Conservation (phyloP, 2,329 filamentous ascomycete species). For the Alternaria ethzedia region DNA sequence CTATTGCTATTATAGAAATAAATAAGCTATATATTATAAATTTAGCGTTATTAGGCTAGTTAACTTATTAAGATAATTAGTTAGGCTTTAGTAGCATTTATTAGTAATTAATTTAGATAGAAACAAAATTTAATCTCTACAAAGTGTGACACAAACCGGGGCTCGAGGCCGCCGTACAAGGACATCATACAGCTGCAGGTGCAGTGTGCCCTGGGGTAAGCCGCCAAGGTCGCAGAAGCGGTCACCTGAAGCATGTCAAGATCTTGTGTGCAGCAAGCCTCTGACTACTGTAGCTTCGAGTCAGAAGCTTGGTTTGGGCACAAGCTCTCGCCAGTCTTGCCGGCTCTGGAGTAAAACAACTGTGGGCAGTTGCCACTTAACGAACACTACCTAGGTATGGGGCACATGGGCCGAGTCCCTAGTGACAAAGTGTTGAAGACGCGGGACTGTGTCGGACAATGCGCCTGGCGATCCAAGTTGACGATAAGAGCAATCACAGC, state of each 20-base stretch:
- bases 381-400: neutral
- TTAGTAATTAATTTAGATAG: no score
- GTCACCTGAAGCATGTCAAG: constrained; percentile 8
- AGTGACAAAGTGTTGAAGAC: neutral
- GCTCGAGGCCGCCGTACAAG: no score
- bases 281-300: constrained; percentile 1
- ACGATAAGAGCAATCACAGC: neutral
- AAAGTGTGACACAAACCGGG: no score
- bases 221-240: constrained; percentile 15
- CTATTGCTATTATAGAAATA: no score
- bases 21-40: no score
- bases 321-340: neutral
- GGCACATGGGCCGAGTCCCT: neutral
- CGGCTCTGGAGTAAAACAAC: neutral
- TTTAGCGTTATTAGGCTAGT: no score
- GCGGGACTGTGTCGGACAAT: neutral
- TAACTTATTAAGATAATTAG: no score
- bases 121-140: no score
- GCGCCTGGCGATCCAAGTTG: neutral
- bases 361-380: neutral
- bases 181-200: neutral
- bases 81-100: no score
- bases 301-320: constrained; percentile 1
- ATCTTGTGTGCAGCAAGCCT: constrained; percentile 23
- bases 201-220: neutral